Evolutionary conservation across 2,329 filamentous ascomycete species (phyloP).

Genomic region (Aspergillus arachidicola): DNA sequence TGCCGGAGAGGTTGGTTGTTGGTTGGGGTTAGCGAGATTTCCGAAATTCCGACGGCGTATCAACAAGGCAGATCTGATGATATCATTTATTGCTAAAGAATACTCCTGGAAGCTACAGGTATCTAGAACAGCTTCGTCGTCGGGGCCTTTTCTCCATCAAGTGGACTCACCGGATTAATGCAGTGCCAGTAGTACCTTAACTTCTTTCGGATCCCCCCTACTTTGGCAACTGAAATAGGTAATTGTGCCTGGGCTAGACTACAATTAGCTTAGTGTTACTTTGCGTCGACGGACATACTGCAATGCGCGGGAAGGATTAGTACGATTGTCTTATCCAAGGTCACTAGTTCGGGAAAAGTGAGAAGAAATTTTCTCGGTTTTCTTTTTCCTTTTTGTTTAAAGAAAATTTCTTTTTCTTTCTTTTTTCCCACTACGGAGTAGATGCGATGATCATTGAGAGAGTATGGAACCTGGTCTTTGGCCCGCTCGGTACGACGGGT

Average conservation of each 20-base stretch:
- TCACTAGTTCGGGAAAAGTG: background rate
- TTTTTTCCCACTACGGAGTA: background rate
- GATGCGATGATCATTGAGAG: background rate
- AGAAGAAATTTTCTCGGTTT: background rate
- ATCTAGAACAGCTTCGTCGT: background rate
- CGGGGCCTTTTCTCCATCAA: background rate
- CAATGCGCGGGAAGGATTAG: background rate
- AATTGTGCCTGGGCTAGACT: constrained; percentile 10
- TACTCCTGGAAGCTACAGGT: background rate
- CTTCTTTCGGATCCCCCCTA: background rate
- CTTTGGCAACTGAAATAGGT: constrained; percentile 2
- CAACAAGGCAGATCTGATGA: background rate
- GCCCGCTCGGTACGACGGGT: constrained; percentile 16
- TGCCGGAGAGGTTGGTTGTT: constrained; percentile 14
- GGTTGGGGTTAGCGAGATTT: constrained; percentile 10
- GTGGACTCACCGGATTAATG: background rate
- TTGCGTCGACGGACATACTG: background rate
- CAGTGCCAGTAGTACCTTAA: background rate
- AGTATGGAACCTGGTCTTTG: constrained; percentile 7
- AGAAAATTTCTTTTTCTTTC: background rate
- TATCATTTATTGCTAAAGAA: background rate
- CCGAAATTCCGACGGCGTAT: background rate
- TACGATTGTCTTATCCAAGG: background rate
- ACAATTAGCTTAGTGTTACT: background rate
- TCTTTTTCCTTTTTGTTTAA: background rate